These are phyloP conservation scores for Malbranchea zuffiana DNA, from an alignment of 2,329 filamentous ascomycete species.

Conservation along the genomic window DNA sequence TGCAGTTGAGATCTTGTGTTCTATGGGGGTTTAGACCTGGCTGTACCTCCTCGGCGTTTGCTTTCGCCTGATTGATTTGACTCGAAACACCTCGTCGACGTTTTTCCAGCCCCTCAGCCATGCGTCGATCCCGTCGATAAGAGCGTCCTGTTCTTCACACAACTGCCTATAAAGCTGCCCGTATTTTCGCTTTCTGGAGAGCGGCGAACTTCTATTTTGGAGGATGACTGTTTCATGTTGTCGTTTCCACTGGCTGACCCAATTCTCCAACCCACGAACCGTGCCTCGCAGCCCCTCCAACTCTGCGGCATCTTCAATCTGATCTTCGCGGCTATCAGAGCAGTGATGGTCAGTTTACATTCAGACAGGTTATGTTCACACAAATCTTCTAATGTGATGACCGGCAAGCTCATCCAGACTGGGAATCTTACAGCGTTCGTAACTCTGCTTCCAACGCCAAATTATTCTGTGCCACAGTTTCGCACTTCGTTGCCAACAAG, in stretches of 20 bases:
- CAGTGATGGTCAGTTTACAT: no score
- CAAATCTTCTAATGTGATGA: no score
- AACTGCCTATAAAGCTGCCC: constrained; percentile 1
- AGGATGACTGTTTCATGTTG: constrained; percentile 15
- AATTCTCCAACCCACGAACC: constrained; percentile 26
- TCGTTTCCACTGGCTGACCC: constrained; percentile 22
- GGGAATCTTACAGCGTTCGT: constrained; percentile 49
- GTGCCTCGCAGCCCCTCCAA: constrained; percentile 29
- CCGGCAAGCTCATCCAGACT: no score
- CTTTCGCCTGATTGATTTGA: constrained; percentile 45
- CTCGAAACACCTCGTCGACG: constrained; percentile 30
- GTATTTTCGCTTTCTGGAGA: neutral
- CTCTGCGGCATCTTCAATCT: constrained; percentile 25
- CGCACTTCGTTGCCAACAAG: constrained; percentile 48
- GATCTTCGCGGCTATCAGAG: no score
- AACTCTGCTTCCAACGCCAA: constrained; percentile 50
- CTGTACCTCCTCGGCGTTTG: constrained; percentile 47
- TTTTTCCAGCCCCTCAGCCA: constrained; percentile 37
- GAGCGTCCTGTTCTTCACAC: constrained; percentile 22
- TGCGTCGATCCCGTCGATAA: constrained; percentile 31
- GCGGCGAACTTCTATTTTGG: constrained; percentile 10
- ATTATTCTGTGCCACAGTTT: constrained; percentile 48
- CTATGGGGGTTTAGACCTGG: no score
- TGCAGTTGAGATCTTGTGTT: no score
- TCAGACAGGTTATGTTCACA: no score